Evolutionary conservation across 108 stramenopile genomes (phyloP), one percentile per base, ranked within the genome.

Genomic region (Bacterosira constricta): DNA sequence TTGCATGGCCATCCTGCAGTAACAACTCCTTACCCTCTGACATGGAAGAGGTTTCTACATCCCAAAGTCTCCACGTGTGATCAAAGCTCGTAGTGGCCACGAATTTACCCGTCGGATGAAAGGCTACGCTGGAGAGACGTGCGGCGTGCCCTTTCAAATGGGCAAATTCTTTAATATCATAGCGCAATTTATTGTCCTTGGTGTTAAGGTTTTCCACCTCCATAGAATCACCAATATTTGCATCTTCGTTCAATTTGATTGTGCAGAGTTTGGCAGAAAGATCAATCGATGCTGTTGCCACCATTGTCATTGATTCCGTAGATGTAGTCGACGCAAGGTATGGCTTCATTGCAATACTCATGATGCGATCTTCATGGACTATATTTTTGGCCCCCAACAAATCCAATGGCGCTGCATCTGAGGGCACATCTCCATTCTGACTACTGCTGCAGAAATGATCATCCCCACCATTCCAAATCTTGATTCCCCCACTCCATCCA

Each of bases 41-140:
- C 70, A 66, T 61, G 29, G 62, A 49, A 15, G 93, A 91, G 21
- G 93, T 96, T 75, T 96, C 96, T 2, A 96, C 86, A 77, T 99
- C 98, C 98, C 97, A 99, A 18, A 99, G 88, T 39, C 99, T 75
- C 99, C 99, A 99, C 5, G 98, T 97, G 71, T 95, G 93, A 75
- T 99, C 99, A 55, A 91, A 97, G 66, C 94, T 92, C 8, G 97
- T 96, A 1, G 97, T 98, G 18, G 88, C 99, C 3, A 98, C 84
- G 74, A 85, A 83, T 25, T 75, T 63, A 38, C 97, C 95, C 37
- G 74, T 36, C 2, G 99, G 98, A 77, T 99, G 99, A 65, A 96
- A 98, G 2, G 90, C 97, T 15, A 95, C 89, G 23, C 84, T 85
- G 67, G 94, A 91, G 13, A 99, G 83, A 18, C 98, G 93, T 38